phyloP scores from a whole-genome alignment of 805 yeast species.

The Tetrapisispora pingtungensis region DNA sequence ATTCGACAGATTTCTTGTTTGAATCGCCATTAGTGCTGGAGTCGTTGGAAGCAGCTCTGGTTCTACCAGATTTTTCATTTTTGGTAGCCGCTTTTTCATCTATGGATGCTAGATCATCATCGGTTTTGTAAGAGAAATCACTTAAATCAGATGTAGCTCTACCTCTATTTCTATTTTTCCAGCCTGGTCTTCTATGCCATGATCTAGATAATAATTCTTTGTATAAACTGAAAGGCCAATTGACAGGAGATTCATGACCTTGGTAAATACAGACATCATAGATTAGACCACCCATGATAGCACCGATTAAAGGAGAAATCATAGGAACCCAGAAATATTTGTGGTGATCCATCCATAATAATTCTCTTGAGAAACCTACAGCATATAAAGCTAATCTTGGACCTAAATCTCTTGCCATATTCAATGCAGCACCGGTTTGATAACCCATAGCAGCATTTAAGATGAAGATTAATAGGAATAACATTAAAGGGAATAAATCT shows the following conservation, averaged over 20 bases:
- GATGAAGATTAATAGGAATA: slow-evolving; percentile 36
- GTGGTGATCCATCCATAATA: slow-evolving; percentile 31
- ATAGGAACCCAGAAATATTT: slow-evolving; percentile 47
- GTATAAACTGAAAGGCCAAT: slow-evolving; percentile 31
- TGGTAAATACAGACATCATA: slow-evolving; percentile 43
- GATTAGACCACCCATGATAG: slow-evolving; percentile 38
- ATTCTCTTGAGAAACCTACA: slow-evolving; percentile 37
- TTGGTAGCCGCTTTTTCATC: slow-evolving; percentile 5
- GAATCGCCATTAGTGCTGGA: slow-evolving; percentile 11
- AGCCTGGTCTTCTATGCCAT: slow-evolving; percentile 28
- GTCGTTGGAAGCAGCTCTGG: slow-evolving; percentile 9
- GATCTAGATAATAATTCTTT: slow-evolving; percentile 13
- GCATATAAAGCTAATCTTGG: slow-evolving; percentile 42
- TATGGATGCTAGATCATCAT: slow-evolving; percentile 12
- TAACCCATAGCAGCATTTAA: slow-evolving; percentile 41
- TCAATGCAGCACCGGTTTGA: slow-evolving; percentile 47
- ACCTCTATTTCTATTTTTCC: slow-evolving; percentile 19
- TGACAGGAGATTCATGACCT: slow-evolving; percentile 44
- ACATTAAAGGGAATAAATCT: slow-evolving; percentile 38
- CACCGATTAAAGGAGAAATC: slow-evolving; percentile 41
- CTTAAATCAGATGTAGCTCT: slow-evolving; percentile 22
- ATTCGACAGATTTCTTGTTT: slow-evolving; percentile 22
- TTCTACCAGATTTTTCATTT: slow-evolving; percentile 7
- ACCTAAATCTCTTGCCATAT: slow-evolving; percentile 46
- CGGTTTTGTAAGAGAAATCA: slow-evolving; percentile 21